A percentile compares a stretch with the other conserved stretches of the same genome.
Evolutionary conservation across 192 early-diverging fungal genomes (phyloP).

Genomic region (Backusella tarrabulga): DNA sequence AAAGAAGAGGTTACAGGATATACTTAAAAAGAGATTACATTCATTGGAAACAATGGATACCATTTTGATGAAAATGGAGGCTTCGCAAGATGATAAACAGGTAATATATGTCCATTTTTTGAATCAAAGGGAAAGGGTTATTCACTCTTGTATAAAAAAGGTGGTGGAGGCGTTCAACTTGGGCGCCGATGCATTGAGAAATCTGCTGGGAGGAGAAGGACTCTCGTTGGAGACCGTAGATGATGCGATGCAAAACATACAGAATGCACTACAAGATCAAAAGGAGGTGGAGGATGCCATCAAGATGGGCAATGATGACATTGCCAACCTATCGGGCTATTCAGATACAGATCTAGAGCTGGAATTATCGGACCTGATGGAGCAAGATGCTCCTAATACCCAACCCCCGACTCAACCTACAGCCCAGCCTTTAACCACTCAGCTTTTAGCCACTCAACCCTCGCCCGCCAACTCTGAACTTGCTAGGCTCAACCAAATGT

Average conservation of each 20-base stretch:
- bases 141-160: conserved; percentile 18
- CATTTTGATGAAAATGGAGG: conserved; percentile 62
- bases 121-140: not conserved
- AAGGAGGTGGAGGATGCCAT: conserved; percentile 66
- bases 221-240: conserved; percentile 54
- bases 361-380: not conserved
- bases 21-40: conserved; percentile 55
- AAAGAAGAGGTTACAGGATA: conserved; percentile 46
- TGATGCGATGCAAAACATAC: conserved; percentile 56
- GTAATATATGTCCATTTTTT: conserved; percentile 20
- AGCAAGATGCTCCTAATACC: not conserved
- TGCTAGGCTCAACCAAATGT: conserved; percentile 4
- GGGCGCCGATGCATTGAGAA: conserved; percentile 54
- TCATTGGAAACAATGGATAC: conserved; percentile 61
- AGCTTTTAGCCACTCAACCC: not conserved
- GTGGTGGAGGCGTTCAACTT: conserved; percentile 58
- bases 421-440: not conserved
- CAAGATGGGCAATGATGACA: conserved; percentile 28
- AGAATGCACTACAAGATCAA: conserved; percentile 60
- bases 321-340: not conserved
- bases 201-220: conserved; percentile 41
- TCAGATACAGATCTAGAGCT: not conserved
- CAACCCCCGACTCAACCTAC: not conserved
- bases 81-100: conserved; percentile 59
- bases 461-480: not conserved